Evolutionary conservation across 345 rosid species (phyloP).

Genomic region (Cardamine chenopodiifolia): DNA sequence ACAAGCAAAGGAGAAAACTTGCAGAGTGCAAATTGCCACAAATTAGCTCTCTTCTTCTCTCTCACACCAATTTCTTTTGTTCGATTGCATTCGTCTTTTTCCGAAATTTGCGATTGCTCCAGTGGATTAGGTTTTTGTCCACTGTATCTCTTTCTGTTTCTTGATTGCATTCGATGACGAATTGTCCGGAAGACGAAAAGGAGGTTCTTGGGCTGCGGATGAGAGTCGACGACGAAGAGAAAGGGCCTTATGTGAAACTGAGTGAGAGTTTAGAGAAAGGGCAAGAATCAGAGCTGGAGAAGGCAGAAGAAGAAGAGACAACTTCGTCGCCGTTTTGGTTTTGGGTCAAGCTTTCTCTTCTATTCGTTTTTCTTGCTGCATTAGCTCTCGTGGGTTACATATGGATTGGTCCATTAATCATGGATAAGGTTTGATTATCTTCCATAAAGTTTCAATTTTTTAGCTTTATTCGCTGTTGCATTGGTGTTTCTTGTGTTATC

Average conservation of each 20-base stretch:
- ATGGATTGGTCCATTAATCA: slow-evolving; percentile 87
- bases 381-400: slow-evolving; percentile 64
- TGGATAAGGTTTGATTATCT: slow-evolving; percentile 69
- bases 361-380: slow-evolving; percentile 52
- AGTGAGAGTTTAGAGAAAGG: slow-evolving; percentile 38
- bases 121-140: slow-evolving; percentile 9
- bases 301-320: slow-evolving; percentile 4
- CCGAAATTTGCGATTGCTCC: slow-evolving; percentile 26
- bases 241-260: slow-evolving; percentile 53
- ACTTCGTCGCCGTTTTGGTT: slow-evolving; percentile 54
- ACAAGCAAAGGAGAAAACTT: slow-evolving; percentile 21
- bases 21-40: slow-evolving; percentile 6
- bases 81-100: slow-evolving; percentile 21
- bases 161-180: slow-evolving; percentile 50
- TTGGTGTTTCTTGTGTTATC: slow-evolving; percentile 17
- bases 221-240: slow-evolving; percentile 41
- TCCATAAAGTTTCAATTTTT: not conserved
- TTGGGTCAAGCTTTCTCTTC: slow-evolving; percentile 64
- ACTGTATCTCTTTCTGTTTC: not conserved
- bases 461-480: not conserved
- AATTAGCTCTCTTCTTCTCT: not conserved
- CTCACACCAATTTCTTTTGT: not conserved
- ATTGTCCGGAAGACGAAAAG: slow-evolving; percentile 48
- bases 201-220: slow-evolving; percentile 58
- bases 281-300: slow-evolving; percentile 36